Percentiles rank a stretch among this genome's conserved stretches.
These are phyloP conservation scores for Perilla frutescens DNA, from an alignment of 257 asterid genomes.

Conservation along the genomic window DNA sequence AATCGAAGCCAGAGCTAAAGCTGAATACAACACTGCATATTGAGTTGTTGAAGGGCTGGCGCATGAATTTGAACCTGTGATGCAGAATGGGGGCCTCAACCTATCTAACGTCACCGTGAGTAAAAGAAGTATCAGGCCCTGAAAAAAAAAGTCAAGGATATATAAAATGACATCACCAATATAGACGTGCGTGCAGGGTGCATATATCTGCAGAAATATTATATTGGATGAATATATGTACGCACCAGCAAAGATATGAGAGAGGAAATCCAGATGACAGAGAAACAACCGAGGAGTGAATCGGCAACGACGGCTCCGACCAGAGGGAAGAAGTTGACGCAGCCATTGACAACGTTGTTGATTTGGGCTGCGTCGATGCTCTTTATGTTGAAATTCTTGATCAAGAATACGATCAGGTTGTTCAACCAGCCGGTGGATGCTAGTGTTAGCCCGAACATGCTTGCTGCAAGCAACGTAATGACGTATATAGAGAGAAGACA, in stretches of 20 bases:
- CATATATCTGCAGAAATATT: too few relatives aligned
- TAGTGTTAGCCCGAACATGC: slow-evolving; percentile 42
- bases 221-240: neutral
- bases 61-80: slow-evolving; percentile 29
- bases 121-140: slow-evolving; percentile 48
- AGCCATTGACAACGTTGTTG: slow-evolving; percentile 44
- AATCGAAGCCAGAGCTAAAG: slow-evolving; percentile 38
- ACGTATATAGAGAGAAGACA: too few relatives aligned
- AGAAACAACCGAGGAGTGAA: slow-evolving; percentile 52
- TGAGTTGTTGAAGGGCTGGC: slow-evolving; percentile 40
- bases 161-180: too few relatives aligned
- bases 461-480: slow-evolving; percentile 41
- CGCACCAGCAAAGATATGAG: slow-evolving; percentile 49
- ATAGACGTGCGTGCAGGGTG: too few relatives aligned
- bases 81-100: slow-evolving; percentile 45
- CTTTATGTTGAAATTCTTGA: slow-evolving; percentile 45
- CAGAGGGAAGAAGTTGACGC: slow-evolving; percentile 44
- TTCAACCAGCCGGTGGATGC: slow-evolving; percentile 48
- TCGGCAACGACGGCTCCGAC: slow-evolving; percentile 58
- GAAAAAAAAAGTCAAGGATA: neutral
- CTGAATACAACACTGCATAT: slow-evolving; percentile 39
- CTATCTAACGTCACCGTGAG: slow-evolving; percentile 42
- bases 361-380: slow-evolving; percentile 52
- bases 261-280: slow-evolving; percentile 60
- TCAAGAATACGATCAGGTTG: slow-evolving; percentile 56